A percentile compares a stretch with the other conserved stretches of the same genome.
phyloP scores from a whole-genome alignment of 306 rosid genomes.

The Ammopiptanthus mongolicus region DNA sequence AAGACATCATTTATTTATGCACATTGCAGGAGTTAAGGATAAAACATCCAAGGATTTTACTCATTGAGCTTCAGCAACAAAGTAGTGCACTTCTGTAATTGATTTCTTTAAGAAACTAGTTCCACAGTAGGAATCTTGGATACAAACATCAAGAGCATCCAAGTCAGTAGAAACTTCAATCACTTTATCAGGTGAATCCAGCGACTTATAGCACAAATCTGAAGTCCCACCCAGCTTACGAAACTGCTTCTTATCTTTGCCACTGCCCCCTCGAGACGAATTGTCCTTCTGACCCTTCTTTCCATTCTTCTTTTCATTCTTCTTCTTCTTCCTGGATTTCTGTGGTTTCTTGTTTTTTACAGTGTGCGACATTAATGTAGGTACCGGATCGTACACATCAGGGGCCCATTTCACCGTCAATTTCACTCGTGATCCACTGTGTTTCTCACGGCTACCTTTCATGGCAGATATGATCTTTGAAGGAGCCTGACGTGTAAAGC shows the following conservation, averaged over 20 bases:
- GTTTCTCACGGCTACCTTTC: slow-evolving; percentile 82
- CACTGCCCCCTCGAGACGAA: slow-evolving; percentile 44
- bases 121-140: slow-evolving; percentile 64
- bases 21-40: slow-evolving; percentile 16
- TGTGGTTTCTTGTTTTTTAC: slow-evolving; percentile 65
- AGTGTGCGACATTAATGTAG: slow-evolving; percentile 59
- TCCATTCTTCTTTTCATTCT: slow-evolving; percentile 51
- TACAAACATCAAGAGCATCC: slow-evolving; percentile 38
- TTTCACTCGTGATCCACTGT: slow-evolving; percentile 31
- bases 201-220: slow-evolving; percentile 11
- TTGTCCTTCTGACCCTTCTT: slow-evolving; percentile 66
- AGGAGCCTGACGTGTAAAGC: slow-evolving; percentile 45
- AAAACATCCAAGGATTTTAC: background rate
- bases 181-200: slow-evolving; percentile 9
- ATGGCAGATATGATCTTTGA: slow-evolving; percentile 59
- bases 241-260: slow-evolving; percentile 66
- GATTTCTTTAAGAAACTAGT: slow-evolving; percentile 59
- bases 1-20: slow-evolving; percentile 39
- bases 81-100: slow-evolving; percentile 54
- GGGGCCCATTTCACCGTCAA: slow-evolving; percentile 86
- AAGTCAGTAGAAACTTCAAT: slow-evolving; percentile 32
- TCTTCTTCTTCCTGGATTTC: slow-evolving; percentile 55
- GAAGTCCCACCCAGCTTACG: slow-evolving; percentile 40
- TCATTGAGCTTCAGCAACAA: slow-evolving; percentile 72
- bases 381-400: slow-evolving; percentile 86